Base-by-base conservation (phyloP, 441 rosid genomes). In the Adansonia rubrostipa region DNA sequence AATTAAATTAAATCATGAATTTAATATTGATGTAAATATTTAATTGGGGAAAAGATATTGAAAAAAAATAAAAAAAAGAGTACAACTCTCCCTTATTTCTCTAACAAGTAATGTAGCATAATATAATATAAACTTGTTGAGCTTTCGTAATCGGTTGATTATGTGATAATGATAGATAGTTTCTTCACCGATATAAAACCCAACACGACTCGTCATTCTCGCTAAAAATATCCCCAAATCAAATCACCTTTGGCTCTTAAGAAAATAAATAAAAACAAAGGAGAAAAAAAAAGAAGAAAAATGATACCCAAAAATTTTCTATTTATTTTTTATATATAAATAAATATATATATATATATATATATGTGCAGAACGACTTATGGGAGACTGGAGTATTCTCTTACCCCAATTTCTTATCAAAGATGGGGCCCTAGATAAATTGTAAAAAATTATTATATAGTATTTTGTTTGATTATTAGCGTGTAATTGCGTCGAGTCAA, bases 61-160 rank as follows among this genome's bases (percentile, higher is more conserved):
- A 47, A 47, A 47, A 47, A 33, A 3, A 33, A 33, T 1, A 33
- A 8, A 42, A 10, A 47, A 1, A 10, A 1, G 5, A 44, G 51
- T 47, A 10, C 0, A 47, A 47, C 51, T 47, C 51, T 47, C 51
- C 51, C 0, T 44, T 5, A 7, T 44, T 1, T 9, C 1, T 8
- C 13, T 13, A 33, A 47, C 11, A n/a, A n/a, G n/a, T n/a, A n/a
- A n/a, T n/a, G n/a, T n/a, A n/a, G n/a, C n/a, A n/a, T n/a, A n/a
- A n/a, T 50, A 11, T 11, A 58, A 58, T 17, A 58, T 19, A 20
- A 60, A 60, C 54, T 40, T 24, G 44, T 48, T 8, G 72, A 74
- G 71, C 64, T 70, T 51, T 76, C 51, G 13, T 80, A 44, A 44
- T 76, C 62, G 4, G 14, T 71, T 75, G 67, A 75, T 64, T 6